These are phyloP conservation scores for Picocystis sp. DNA, from an alignment of 163 green algal species.

Conservation along the genomic window DNA sequence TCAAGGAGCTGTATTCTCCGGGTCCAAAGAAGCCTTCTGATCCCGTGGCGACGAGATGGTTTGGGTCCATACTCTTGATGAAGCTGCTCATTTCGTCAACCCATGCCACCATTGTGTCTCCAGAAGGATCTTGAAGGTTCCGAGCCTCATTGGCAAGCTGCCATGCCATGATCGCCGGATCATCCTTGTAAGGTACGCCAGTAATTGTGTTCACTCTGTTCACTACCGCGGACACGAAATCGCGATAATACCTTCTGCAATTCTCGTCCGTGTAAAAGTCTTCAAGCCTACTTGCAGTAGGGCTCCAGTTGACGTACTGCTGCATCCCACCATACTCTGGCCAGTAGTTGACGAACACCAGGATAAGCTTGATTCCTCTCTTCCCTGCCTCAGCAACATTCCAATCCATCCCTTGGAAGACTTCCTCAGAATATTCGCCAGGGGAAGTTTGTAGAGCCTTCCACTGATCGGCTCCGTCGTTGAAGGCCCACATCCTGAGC, in stretches of 20 bases:
- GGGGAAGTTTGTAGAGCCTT: slow-evolving; percentile 4
- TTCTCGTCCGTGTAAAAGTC: slow-evolving; percentile 5
- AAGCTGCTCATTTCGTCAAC: slow-evolving; percentile 5
- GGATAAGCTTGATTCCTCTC: slow-evolving; percentile 7
- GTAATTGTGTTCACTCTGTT: slow-evolving; percentile 35
- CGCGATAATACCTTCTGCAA: not conserved
- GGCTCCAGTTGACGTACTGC: slow-evolving; percentile 8
- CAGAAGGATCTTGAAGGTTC: not conserved
- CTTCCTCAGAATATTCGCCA: slow-evolving; percentile 1
- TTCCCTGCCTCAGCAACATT: slow-evolving; percentile 1
- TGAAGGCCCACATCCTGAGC: slow-evolving; percentile 9
- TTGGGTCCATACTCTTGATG: slow-evolving; percentile 10
- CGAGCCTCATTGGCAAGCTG: slow-evolving; percentile 18
- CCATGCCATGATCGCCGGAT: slow-evolving; percentile 13
- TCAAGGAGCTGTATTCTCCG: no score
- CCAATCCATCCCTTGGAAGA: slow-evolving; percentile 9
- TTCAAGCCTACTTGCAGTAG: no score
- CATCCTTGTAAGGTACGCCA: slow-evolving; percentile 14
- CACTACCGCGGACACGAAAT: not conserved
- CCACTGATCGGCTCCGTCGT: no score
- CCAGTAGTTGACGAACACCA: slow-evolving; percentile 9
- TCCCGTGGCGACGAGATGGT: slow-evolving; percentile 8
- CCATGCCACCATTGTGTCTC: not conserved
- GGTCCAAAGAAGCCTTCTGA: slow-evolving; percentile 14
- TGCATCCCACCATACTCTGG: slow-evolving; percentile 1